phyloP scores from a whole-genome alignment of 768 basidiomycete species.

The Macrolepiota fuliginosa region DNA sequence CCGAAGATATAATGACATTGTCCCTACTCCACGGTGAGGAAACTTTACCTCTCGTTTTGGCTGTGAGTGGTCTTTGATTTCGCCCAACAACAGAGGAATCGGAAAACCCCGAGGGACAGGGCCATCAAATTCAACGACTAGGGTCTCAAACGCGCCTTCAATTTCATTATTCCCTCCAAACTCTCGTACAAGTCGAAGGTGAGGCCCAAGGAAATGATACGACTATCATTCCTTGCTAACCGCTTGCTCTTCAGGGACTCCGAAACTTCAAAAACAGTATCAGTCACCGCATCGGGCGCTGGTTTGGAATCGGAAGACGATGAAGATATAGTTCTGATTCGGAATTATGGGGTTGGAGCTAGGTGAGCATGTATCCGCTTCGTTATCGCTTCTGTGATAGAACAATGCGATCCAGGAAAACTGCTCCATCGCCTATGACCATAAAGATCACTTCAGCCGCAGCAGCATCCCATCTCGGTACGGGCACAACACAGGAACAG shows the following conservation, averaged over 20 bases:
- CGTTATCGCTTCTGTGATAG: background rate
- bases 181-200: background rate
- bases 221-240: too few relatives aligned
- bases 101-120: background rate
- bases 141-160: background rate
- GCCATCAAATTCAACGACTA: background rate
- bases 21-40: background rate
- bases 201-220: background rate
- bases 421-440: too few relatives aligned
- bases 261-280: background rate
- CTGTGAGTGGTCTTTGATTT: background rate
- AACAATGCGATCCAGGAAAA: too few relatives aligned
- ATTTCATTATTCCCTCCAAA: background rate
- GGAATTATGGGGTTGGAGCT: background rate
- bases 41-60: background rate
- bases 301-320: background rate
- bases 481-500: too few relatives aligned
- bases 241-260: too few relatives aligned
- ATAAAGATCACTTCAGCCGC: too few relatives aligned
- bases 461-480: too few relatives aligned
- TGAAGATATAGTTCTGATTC: background rate
- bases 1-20: too few relatives aligned
- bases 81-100: background rate
- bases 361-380: background rate
- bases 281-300: background rate